Evolutionary conservation across 2,329 filamentous ascomycete genomes (phyloP).

Genomic region (Neodidymelliopsis sp.): DNA sequence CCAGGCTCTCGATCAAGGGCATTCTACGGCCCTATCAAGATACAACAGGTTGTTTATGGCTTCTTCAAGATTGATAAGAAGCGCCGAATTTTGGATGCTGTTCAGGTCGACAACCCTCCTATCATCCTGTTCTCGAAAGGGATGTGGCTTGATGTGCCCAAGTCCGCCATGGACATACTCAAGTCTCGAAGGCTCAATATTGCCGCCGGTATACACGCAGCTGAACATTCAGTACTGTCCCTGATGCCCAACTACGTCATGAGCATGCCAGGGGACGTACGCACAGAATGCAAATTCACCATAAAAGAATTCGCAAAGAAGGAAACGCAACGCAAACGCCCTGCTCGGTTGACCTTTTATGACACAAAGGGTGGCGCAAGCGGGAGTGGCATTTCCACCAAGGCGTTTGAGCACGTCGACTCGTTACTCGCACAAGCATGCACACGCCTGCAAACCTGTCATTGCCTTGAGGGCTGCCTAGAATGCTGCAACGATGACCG

Average conservation of each 20-base stretch:
- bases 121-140: conserved; percentile 85
- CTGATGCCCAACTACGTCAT: conserved; percentile 92
- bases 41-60: conserved; percentile 88
- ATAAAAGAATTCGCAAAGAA: conserved; percentile 83
- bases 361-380: conserved; percentile 88
- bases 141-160: conserved; percentile 94
- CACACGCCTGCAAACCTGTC: conserved; percentile 76
- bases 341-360: conserved; percentile 90
- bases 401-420: conserved; percentile 93
- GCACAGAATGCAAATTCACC: conserved; percentile 91
- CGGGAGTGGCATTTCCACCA: conserved; percentile 86
- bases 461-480: conserved; percentile 80
- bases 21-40: conserved; percentile 85
- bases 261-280: conserved; percentile 86
- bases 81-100: conserved; percentile 85
- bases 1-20: conserved; percentile 70
- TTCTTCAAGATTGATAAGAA: conserved; percentile 97
- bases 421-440: conserved; percentile 78
- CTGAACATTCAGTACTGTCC: conserved; percentile 87
- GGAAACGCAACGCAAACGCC: conserved; percentile 77
- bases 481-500: conserved; percentile 88
- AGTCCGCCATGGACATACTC: conserved; percentile 78
- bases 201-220: conserved; percentile 90
- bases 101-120: conserved; percentile 91
- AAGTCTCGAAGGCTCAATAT: conserved; percentile 76